Base-by-base conservation (phyloP, 2,329 filamentous ascomycete species). In the Botrytis byssoidea region DNA sequence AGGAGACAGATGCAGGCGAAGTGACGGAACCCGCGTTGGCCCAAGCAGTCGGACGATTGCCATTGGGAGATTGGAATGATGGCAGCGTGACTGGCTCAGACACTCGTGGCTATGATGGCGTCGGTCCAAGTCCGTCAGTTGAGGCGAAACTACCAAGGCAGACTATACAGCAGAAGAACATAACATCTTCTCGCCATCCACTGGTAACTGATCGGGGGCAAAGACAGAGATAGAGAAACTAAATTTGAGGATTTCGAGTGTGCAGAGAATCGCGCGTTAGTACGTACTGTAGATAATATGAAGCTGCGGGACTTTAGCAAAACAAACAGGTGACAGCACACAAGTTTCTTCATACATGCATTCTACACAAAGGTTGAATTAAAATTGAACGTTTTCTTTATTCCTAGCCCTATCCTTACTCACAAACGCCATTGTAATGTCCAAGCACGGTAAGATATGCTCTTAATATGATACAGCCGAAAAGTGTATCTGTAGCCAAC, bases 381-480 rank as follows among this genome's bases (percentile, higher is more conserved):
- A 64, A 64, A 71, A 64, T 35, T 40, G 44, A 68, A 72, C 9
- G 29, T 48, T 72, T 72, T 69, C 55, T 72, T 72, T 51, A 72
- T 72, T 72, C 71, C 63, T 68, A 59, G 40, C 63, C 64, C 44
- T 46, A 73, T 32, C 72, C 72, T 46, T 70, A 71, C 72, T 71
- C 72, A 70, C 44, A 46, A 73, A 73, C 72, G 72, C 72, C 72
- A 70, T 63, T 70, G 60, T 63, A 71, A 71, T 71, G 71, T 60
- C 71, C 59, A 70, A 64, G 67, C 72, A 71, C 42, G 51, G 20
- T 70, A 71, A 55, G 73, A 55, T 64, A 72, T 72, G 60, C 73
- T 64, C 64, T 57, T 72, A 69, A 71, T 74, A 73, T 74, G 74
- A 73, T 71, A 74, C 74, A 74, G 44, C 66, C 65, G 68, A 73